These are phyloP conservation scores for Ilyonectria sp. DNA, from an alignment of 2,329 filamentous ascomycete genomes.

Conservation along the genomic window DNA sequence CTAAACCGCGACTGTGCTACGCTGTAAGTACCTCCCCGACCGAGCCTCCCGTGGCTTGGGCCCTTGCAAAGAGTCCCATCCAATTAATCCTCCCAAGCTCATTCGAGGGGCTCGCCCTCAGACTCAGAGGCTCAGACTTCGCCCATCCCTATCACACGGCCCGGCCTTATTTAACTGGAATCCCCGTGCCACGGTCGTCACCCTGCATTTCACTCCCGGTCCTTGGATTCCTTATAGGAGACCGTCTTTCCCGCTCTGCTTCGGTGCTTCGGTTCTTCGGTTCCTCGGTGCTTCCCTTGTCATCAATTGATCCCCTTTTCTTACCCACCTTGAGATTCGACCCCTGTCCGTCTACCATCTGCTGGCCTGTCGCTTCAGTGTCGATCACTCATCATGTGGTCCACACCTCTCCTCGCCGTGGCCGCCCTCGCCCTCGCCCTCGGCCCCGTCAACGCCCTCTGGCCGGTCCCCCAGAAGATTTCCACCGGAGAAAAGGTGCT, in stretches of 20 bases:
- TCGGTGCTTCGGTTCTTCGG: not conserved
- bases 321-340: not conserved
- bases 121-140: conserved; percentile 6
- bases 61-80: conserved; percentile 28
- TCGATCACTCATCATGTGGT: conserved; percentile 46
- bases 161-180: conserved; percentile 43
- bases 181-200: conserved; percentile 20
- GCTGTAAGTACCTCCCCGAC: not conserved
- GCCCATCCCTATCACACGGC: conserved; percentile 36
- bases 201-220: conserved; percentile 30
- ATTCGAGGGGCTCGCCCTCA: conserved; percentile 22
- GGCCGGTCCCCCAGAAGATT: conserved; percentile 69
- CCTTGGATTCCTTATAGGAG: conserved; percentile 15
- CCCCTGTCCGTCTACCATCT: not conserved
- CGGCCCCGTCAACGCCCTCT: conserved; percentile 66
- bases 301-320: not conserved
- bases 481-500: conserved; percentile 67
- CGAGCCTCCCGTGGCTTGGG: conserved; percentile 26
- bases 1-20: conserved; percentile 1
- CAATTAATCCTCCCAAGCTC: conserved; percentile 23
- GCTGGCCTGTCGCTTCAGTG: conserved; percentile 1
- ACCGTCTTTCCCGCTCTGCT: not conserved
- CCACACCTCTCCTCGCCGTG: conserved; percentile 54
- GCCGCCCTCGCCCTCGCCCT: conserved; percentile 59
- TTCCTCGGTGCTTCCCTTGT: not conserved